Base-by-base conservation (phyloP, 192 early-diverging fungal genomes). In the Linnemannia zychae region DNA sequence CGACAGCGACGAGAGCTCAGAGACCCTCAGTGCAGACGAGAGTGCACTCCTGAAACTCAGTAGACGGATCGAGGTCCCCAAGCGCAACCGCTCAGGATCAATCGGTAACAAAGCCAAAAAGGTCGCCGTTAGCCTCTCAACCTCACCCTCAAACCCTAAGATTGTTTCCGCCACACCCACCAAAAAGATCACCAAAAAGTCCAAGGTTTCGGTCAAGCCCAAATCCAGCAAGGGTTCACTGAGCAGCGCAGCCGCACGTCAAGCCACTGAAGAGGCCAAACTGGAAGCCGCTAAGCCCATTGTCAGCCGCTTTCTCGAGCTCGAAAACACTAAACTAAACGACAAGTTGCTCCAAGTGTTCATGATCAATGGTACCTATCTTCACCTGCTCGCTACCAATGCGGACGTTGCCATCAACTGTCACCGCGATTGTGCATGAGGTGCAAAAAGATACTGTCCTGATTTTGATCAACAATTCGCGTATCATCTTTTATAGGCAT, bases 141-240 rank as follows among this genome's bases (percentile, higher is more conserved):
- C 77, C 24, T 79, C 83, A 34, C 73, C 83, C 18, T 84, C 80
- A 4, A 72, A 57, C 49, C 36, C 82, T 1, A 84, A 84, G 57
- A 31, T 78, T n/a, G 66, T 84, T 31, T 85, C 83, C 12, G 83
- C 83, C 34, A 85, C 83, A 9, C 78, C 83, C 16, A 67, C 77
- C 13, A 79, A 72, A 79, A 85, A 85, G 65, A 85, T 85, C 50
- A 85, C 78, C 34, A 85, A 85, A 76, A 85, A 85, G 34, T 85
- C 77, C 0, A 85, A 85, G 72, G 79, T 76, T 12, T 72, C 74
- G 0, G 74, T 79, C 53, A 85, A 85, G 38, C 44, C 83, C 1
- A 85, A 85, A 65, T 52, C 67, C 13, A 84, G 82, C 53, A 85
- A 85, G 18, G 83, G 83, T 24, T 47, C 74, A 2, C 36, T 85